Evolutionary conservation across 2,329 filamentous ascomycete genomes (phyloP), one percentile per base, ranked within the genome.

Genomic region (Aspergillus aculeatus): DNA sequence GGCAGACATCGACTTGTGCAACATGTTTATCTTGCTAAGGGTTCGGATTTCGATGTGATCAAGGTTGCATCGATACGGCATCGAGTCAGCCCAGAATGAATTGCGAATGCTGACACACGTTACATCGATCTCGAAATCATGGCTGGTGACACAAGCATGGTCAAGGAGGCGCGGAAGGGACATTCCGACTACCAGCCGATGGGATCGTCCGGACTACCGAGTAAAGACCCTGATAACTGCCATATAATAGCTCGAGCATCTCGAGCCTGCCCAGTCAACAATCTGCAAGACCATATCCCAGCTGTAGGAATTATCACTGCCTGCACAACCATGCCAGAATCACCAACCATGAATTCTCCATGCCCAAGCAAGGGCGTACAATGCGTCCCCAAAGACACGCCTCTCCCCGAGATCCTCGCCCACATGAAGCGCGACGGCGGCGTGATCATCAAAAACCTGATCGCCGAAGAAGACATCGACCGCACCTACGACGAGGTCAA

Each of bases 361-460:
- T 19, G 38, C 16, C 16, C 5, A 7, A 16, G 14, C 38, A 16
- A 19, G 29, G 26, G 50, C 11, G 57, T 59, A 1, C 53, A 59
- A 2, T 47, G 47, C 2, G 57, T 59, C 4, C 35, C 52, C 19
- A 59, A 52, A 2, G 47, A 56, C 19, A 56, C 57, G 2, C 47
- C 53, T 1, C 3, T 56, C 3, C 41, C 35, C 12, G 57, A 51
- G 7, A 59, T 59, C 9, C 21, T 51, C 14, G 49, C 49, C 7
- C 16, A 56, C 12, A 35, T 59, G 7, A 59, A 59, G 35, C 57
- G 57, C 32, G 57, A 59, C 16, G 57, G 57, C 2, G 53, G 52
- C 1, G 57, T 59, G 11, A 50, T 59, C 47, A 41, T 59, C 16
- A 56, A 56, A 48, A 48, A 35, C 16, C 35, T 59, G 10, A 52